Conservation (phyloP, 2,329 filamentous ascomycete species). For the Dichotomopilus funicola region DNA sequence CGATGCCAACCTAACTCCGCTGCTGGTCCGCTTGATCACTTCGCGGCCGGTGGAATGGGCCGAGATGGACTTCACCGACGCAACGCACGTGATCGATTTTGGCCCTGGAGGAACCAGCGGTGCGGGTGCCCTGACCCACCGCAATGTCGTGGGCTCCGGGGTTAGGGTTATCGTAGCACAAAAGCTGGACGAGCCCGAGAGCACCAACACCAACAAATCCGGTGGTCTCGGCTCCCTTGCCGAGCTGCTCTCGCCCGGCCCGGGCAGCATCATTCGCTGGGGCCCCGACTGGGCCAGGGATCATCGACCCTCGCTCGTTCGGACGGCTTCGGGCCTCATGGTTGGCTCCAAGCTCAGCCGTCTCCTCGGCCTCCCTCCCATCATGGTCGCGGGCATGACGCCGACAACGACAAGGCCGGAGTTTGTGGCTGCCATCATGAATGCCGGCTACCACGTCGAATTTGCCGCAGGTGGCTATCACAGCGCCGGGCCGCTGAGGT, state of each 20-base stretch:
- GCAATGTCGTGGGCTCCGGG: background rate
- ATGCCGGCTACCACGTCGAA: slow-evolving; percentile 85
- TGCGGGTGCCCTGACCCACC: background rate
- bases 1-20: background rate
- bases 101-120: background rate
- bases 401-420: slow-evolving; percentile 81
- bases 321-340: too few species aligned
- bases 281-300: background rate
- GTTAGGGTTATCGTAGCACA: background rate
- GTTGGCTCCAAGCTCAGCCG: slow-evolving; percentile 44
- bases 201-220: background rate
- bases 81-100: background rate
- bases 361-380: slow-evolving; percentile 70
- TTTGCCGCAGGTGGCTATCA: slow-evolving; percentile 84
- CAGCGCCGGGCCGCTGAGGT: background rate
- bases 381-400: slow-evolving; percentile 92
- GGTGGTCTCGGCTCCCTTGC: background rate
- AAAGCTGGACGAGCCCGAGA: background rate
- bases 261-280: background rate
- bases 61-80: background rate
- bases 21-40: slow-evolving; percentile 1
- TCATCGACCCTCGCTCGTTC: too few species aligned
- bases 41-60: background rate
- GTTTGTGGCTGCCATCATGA: slow-evolving; percentile 85
- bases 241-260: background rate